Evolutionary conservation across 352 stramenopile species (phyloP).

Genomic region (Phytophthora pseudosyringae): DNA sequence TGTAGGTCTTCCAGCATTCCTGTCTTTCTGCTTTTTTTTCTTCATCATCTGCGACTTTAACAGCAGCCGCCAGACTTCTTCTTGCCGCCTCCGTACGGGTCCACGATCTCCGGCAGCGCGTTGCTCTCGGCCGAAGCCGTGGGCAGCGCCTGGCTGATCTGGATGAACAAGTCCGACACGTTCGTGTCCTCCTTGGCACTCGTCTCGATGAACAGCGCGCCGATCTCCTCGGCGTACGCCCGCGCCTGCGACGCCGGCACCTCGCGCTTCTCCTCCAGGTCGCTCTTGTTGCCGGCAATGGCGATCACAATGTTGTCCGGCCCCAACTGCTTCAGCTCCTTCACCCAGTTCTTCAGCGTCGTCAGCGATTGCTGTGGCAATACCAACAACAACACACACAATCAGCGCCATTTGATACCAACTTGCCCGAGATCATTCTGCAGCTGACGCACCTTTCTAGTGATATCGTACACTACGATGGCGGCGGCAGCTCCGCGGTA

Average conservation of each 20-base stretch:
- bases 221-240: conserved; percentile 93
- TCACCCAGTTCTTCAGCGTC: conserved; percentile 96
- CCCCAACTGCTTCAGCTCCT: conserved; percentile 92
- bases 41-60: conserved; percentile 27
- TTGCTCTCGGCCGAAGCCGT: conserved; percentile 79
- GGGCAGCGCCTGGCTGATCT: conserved; percentile 86
- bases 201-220: conserved; percentile 93
- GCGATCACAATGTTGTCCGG: conserved; percentile 95
- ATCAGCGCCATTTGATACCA: not conserved
- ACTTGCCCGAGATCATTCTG: not conserved
- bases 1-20: conserved; percentile 13
- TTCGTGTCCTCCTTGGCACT: conserved; percentile 95
- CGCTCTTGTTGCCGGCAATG: conserved; percentile 96
- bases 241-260: conserved; percentile 86
- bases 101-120: conserved; percentile 84
- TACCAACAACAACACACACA: not conserved
- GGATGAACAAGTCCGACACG: conserved; percentile 94
- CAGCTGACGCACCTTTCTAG: conserved; percentile 73
- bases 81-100: conserved; percentile 84
- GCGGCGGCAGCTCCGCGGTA: conserved; percentile 97
- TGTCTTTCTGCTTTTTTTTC: conserved; percentile 7
- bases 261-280: conserved; percentile 91
- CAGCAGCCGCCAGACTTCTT: conserved; percentile 88
- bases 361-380: conserved; percentile 86
- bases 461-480: conserved; percentile 99